These are phyloP conservation scores for Vitis rotundifolia DNA, from an alignment of 164 flowering plant species.

Conservation along the genomic window DNA sequence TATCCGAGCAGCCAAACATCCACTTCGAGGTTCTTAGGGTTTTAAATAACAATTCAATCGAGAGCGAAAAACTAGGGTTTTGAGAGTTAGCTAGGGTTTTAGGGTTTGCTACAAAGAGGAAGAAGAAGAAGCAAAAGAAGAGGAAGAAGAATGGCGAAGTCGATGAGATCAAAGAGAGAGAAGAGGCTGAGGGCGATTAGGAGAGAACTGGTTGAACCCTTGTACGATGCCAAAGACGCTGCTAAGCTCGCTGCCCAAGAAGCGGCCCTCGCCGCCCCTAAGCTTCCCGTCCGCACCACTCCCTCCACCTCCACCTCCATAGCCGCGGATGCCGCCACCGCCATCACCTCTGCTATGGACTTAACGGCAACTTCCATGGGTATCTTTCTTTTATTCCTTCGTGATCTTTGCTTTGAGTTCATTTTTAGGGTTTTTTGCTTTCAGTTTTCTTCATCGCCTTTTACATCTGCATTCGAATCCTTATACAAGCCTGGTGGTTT, in stretches of 20 bases:
- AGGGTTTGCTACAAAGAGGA: background rate
- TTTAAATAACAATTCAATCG: too few relatives aligned
- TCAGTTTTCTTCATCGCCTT: too few relatives aligned
- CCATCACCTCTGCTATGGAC: slow-evolving; percentile 10
- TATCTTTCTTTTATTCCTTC: slow-evolving; percentile 10
- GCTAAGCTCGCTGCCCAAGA: slow-evolving; percentile 79
- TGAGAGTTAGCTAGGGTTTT: too few relatives aligned
- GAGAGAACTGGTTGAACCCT: slow-evolving; percentile 68
- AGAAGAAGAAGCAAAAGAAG: background rate
- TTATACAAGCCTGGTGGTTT: too few relatives aligned
- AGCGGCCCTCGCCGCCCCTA: slow-evolving; percentile 86
- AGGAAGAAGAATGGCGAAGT: slow-evolving; percentile 70
- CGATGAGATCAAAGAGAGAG: slow-evolving; percentile 79
- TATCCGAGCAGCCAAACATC: too few relatives aligned
- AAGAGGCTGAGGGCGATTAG: slow-evolving; percentile 81
- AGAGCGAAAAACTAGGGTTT: too few relatives aligned
- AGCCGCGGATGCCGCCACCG: slow-evolving; percentile 22
- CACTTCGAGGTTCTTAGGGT: too few relatives aligned
- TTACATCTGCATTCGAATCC: too few relatives aligned
- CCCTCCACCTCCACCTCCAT: slow-evolving; percentile 19
- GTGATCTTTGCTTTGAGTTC: too few relatives aligned
- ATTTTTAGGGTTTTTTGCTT: too few relatives aligned
- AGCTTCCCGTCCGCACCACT: slow-evolving; percentile 53
- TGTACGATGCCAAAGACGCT: slow-evolving; percentile 68
- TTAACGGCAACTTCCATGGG: slow-evolving; percentile 32